Evolutionary conservation across 2,329 filamentous ascomycete genomes (phyloP), one percentile per base, ranked within the genome.

Genomic region (Fusarium pseudocircinatum): DNA sequence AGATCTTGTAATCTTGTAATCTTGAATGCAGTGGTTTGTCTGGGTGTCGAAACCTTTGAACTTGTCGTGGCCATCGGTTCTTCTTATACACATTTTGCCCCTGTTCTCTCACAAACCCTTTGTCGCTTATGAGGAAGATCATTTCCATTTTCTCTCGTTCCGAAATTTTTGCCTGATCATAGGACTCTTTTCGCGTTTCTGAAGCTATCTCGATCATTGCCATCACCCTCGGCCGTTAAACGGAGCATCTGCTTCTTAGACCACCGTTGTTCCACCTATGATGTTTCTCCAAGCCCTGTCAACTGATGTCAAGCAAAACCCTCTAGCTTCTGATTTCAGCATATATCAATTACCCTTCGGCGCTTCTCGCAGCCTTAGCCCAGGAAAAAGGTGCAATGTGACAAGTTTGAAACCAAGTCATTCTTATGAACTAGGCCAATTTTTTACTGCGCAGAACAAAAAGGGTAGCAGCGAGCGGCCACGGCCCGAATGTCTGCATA

Each of bases 401-500:
- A 61, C 13, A 20, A 28, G 7, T 42, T 6, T 43, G 3, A 28
- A 36, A 30, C 12, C 10, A 34, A 52, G 39, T n/a, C 2, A 8
- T 37, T 49, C 2, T 5, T 13, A 7, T 1, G 9, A 30, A 49
- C 14, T 14, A 47, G 20, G 24, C n/a, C 20, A n/a, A 20, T n/a
- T 28, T 6, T 20, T 37, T 16, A 12, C 2, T 30, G 2, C 0
- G 4, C 0, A n/a, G 7, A 16, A 0, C 10, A 8, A 22, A 18
- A 59, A 30, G 30, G 47, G 58, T 62, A 32, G 49, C 18, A 63
- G 63, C 13, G 24, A n/a, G 28, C 30, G 28, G 3, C 15, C 7
- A 24, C 65, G 65, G 65, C 10, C 65, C 65, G 65, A 68, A 67
- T 67, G 0, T 32, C 44, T 61, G 42, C 53, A 43, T 47, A 34